These are phyloP conservation scores for Trichoderma erinaceum DNA, from an alignment of 495 filamentous ascomycete species.

Conservation along the genomic window DNA sequence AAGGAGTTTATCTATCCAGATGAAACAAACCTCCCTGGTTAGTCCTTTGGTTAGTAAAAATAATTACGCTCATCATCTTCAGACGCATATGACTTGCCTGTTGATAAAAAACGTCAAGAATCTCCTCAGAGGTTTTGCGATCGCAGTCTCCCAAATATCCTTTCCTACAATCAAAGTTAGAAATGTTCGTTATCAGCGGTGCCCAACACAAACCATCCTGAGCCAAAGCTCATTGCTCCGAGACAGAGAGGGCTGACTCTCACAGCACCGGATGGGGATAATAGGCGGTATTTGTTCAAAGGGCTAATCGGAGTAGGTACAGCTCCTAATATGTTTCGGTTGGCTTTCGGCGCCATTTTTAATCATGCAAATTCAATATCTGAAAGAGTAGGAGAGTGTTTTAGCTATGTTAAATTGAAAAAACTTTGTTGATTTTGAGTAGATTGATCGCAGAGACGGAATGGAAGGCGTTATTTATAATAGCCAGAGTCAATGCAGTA, in stretches of 20 bases:
- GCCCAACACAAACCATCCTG: constrained; percentile 38
- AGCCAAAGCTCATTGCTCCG: constrained; percentile 58
- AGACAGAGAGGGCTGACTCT: constrained; percentile 56
- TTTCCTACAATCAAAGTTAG: constrained; percentile 22
- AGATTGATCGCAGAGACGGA: too few relatives aligned
- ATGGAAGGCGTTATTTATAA: too few relatives aligned
- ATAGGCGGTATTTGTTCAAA: constrained; percentile 52
- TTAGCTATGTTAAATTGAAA: too few relatives aligned
- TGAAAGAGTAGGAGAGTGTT: too few relatives aligned
- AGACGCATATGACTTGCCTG: constrained; percentile 29
- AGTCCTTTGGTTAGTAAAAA: neutral
- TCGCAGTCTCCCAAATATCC: constrained; percentile 51
- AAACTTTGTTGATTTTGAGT: too few relatives aligned
- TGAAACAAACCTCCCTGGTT: neutral
- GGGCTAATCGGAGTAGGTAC: constrained; percentile 40
- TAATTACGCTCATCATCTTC: too few relatives aligned
- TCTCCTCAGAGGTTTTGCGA: constrained; percentile 53
- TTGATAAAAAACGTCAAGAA: constrained; percentile 61
- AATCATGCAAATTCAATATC: too few relatives aligned
- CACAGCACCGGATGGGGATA: constrained; percentile 52
- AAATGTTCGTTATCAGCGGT: neutral
- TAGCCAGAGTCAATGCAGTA: too few relatives aligned
- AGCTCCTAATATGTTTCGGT: too few relatives aligned
- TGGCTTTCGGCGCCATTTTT: too few relatives aligned
- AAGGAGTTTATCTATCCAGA: neutral